Evolutionary conservation across 2,329 filamentous ascomycete genomes (phyloP).

Genomic region (Phaeosphaeria sp.): DNA sequence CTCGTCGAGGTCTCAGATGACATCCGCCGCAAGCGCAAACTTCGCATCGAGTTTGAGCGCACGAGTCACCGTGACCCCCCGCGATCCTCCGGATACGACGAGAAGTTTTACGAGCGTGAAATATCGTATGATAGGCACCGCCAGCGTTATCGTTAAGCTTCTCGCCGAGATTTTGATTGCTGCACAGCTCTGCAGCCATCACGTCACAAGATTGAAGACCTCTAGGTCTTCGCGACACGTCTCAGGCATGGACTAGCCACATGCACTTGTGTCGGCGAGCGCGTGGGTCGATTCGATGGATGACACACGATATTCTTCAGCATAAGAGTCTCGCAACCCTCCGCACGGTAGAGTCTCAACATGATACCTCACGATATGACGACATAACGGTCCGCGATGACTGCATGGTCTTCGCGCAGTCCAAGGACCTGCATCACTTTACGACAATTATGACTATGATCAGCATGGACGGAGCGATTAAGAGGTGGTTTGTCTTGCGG

Average conservation of each 20-base stretch:
- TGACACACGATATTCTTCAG: slow-evolving; percentile 12
- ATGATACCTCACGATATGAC: slow-evolving; percentile 39
- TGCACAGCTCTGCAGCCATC: slow-evolving; percentile 2
- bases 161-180: background rate
- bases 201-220: slow-evolving; percentile 1
- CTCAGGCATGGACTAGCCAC: slow-evolving; percentile 16
- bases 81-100: slow-evolving; percentile 62
- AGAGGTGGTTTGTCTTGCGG: slow-evolving; percentile 25
- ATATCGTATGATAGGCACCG: slow-evolving; percentile 65
- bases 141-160: slow-evolving; percentile 45
- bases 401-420: slow-evolving; percentile 18
- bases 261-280: slow-evolving; percentile 21
- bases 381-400: slow-evolving; percentile 33
- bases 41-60: slow-evolving; percentile 67
- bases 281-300: slow-evolving; percentile 14
- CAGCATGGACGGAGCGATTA: slow-evolving; percentile 41
- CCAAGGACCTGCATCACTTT: slow-evolving; percentile 28
- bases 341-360: slow-evolving; percentile 29
- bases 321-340: background rate
- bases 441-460: slow-evolving; percentile 46
- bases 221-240: slow-evolving; percentile 6
- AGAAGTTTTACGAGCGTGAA: slow-evolving; percentile 72
- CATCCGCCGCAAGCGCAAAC: slow-evolving; percentile 72
- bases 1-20: slow-evolving; percentile 84
- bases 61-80: slow-evolving; percentile 58